Percentiles rank a stretch among this genome's conserved stretches.
Conservation (phyloP, 2,329 filamentous ascomycete species). For the Pseudocercospora vitis region DNA sequence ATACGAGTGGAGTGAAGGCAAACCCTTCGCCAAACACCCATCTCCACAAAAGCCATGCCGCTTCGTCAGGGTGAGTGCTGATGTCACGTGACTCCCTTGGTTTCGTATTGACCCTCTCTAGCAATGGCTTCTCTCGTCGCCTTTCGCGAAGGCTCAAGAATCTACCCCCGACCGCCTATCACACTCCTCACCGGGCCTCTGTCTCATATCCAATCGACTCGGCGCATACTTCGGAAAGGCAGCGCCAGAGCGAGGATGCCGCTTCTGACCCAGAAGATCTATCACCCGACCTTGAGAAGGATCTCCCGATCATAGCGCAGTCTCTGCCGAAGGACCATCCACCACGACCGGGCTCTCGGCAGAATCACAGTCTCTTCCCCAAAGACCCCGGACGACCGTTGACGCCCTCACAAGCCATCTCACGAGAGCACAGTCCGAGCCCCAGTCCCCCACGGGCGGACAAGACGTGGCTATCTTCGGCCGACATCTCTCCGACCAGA, state of each 20-base stretch:
- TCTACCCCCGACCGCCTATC: slow-evolving; percentile 13
- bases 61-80: neutral
- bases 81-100: neutral
- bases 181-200: slow-evolving; percentile 6
- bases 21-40: neutral
- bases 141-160: slow-evolving; percentile 33
- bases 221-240: slow-evolving; percentile 18
- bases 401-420: slow-evolving; percentile 19
- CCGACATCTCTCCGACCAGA: slow-evolving; percentile 6
- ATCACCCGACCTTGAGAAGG: slow-evolving; percentile 15
- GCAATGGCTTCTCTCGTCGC: slow-evolving; percentile 32
- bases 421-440: slow-evolving; percentile 7
- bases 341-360: slow-evolving; percentile 11
- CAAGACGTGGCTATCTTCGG: slow-evolving; percentile 12
- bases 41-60: neutral
- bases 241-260: slow-evolving; percentile 5
- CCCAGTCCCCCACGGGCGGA: slow-evolving; percentile 8
- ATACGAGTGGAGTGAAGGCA: neutral
- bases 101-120: slow-evolving; percentile 13
- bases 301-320: neutral
- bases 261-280: slow-evolving; percentile 6
- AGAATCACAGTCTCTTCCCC: slow-evolving; percentile 22
- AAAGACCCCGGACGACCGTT: slow-evolving; percentile 21
- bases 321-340: slow-evolving; percentile 3
- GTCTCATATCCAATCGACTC: slow-evolving; percentile 21